Conservation (phyloP, 1,284 basidiomycete species). For the Ganoderma leucocontextum region DNA sequence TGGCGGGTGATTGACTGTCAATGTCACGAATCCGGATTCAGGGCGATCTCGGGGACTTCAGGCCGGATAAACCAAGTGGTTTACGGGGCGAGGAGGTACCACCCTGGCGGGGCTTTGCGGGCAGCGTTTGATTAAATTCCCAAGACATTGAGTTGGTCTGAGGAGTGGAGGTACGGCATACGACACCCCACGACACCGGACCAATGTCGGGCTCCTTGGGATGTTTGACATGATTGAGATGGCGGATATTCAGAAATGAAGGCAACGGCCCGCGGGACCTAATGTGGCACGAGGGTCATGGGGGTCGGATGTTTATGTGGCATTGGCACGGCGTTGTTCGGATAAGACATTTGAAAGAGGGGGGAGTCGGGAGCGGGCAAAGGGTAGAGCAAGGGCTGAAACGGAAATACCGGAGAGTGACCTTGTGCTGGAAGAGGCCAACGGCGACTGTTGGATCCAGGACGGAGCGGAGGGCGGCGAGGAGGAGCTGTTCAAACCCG, state of each 20-base stretch:
- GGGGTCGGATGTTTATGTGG: constrained; percentile 14
- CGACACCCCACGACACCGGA: constrained; percentile 10
- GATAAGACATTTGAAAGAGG: constrained; percentile 11
- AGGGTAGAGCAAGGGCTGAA: constrained; percentile 1
- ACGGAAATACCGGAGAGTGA: background rate
- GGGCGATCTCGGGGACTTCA: background rate
- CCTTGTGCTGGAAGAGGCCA: constrained; percentile 2
- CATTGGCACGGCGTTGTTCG: constrained; percentile 6
- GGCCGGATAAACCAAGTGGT: background rate
- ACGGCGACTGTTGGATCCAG: background rate
- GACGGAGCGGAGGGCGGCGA: background rate
- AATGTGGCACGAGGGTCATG: constrained; percentile 4
- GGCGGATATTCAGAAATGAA: constrained; percentile 5
- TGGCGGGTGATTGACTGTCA: background rate
- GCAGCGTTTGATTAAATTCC: background rate
- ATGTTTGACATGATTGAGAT: constrained; percentile 9
- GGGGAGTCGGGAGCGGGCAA: background rate
- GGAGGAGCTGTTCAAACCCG: constrained; percentile 1
- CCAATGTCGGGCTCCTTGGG: constrained; percentile 21
- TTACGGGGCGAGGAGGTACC: background rate
- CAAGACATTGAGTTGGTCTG: background rate
- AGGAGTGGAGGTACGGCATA: background rate
- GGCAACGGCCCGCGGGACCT: background rate
- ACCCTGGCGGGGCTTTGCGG: background rate
- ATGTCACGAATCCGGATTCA: constrained; percentile 1